Evolutionary conservation across 164 flowering plant species (phyloP), one percentile per base, ranked within the genome.

Genomic region (Vitis labrusca): DNA sequence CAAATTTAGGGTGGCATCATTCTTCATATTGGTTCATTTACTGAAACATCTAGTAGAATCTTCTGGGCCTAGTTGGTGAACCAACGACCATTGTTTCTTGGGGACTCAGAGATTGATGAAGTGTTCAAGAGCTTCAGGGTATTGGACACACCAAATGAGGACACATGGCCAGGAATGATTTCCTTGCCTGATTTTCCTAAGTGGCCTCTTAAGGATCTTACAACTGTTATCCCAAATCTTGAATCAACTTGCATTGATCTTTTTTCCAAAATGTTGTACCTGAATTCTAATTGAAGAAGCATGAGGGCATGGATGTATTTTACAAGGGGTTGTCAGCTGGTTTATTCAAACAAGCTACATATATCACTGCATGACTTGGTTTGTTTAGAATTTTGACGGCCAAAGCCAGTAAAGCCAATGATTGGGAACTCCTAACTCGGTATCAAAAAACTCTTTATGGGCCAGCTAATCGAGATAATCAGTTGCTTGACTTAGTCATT

Each of bases 81-180:
- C 80, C 91, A 89, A 77, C 77, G 73, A 53, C 98, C 99, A n/a
- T 75, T 95, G 71, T 95, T 93, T 74, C 99, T 97, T 64, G 99
- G 99, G 63, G 99, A 95, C 76, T 95, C 98, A 47, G 99, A 95
- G 83, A 95, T 95, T 73, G 98, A 95, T 81, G 93, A 95, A 69
- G 73, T 95, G 61, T 95, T 91, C 79, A 95, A 89, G 77, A 95
- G 93, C 70, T 19, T 95, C 91, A 91, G 96, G 99, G 61, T 87
- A 66, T 11, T 87, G 86, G 98, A 97, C 10, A 94, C 98, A 67
- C 98, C 98, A 65, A 91, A 78, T 80, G 97, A 94, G 72, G 91
- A 89, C 60, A 83, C 83, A 37, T 94, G 98, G 98, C 98, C 95
- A 62, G 98, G 98, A 49, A 97, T 94, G 77, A 86, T 85, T 70